phyloP scores from a whole-genome alignment of 257 asterid genomes.

The Henckelia pumila region DNA sequence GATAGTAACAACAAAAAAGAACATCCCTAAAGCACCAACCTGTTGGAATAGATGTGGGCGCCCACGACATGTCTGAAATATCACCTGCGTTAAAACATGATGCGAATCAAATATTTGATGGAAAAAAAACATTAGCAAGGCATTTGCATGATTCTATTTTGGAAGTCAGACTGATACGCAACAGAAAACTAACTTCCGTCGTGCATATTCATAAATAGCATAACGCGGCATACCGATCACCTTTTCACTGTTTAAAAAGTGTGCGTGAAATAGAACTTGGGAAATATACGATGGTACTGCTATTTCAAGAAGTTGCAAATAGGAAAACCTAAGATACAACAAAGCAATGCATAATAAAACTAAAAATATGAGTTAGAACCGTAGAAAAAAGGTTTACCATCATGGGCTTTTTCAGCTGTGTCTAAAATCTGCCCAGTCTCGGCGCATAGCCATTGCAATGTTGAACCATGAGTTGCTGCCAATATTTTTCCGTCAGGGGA shows the following conservation, averaged over 20 bases:
- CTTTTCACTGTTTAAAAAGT: background rate
- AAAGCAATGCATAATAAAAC: background rate
- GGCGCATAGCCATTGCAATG: constrained; percentile 42
- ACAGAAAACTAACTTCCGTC: background rate
- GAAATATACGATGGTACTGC: too few species aligned
- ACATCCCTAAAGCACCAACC: constrained; percentile 36
- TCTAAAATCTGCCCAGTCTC: constrained; percentile 93
- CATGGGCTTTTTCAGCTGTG: constrained; percentile 92
- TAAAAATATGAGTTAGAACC: constrained; percentile 6
- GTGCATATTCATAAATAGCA: background rate
- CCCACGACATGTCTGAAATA: constrained; percentile 81
- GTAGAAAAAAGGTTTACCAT: constrained; percentile 51
- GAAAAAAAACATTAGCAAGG: constrained; percentile 7
- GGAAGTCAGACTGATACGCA: background rate
- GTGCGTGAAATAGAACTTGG: background rate
- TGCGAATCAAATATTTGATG: constrained; percentile 22
- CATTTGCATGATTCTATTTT: constrained; percentile 12
- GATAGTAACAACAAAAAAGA: background rate
- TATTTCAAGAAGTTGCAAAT: background rate
- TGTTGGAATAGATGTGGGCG: constrained; percentile 57
- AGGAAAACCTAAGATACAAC: background rate
- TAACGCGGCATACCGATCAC: background rate
- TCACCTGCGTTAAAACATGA: constrained; percentile 56
- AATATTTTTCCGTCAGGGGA: constrained; percentile 91
- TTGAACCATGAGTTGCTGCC: constrained; percentile 86